phyloP scores from a whole-genome alignment of 176 grass and related monocot genomes.

The Musa acuminata region DNA sequence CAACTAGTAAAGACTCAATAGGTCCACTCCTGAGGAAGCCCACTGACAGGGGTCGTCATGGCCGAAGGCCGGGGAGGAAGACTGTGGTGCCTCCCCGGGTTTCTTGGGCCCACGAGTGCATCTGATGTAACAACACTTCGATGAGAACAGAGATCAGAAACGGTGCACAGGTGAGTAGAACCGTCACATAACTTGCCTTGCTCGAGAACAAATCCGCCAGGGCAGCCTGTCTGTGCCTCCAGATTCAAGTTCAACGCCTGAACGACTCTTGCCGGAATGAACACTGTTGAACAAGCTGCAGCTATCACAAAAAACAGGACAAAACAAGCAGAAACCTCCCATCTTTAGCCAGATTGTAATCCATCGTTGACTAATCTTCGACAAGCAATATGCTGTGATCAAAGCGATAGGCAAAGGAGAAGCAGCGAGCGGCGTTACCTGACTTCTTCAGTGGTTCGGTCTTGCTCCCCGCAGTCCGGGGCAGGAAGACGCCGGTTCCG shows the following conservation, averaged over 20 bases:
- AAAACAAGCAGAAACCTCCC: no score
- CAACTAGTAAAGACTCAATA: constrained; percentile 25
- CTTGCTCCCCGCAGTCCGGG: constrained; percentile 1
- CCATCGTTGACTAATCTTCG: no score
- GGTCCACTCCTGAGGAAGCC: constrained; percentile 30
- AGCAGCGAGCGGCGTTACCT: neutral
- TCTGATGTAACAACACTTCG: neutral
- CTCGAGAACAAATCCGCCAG: constrained; percentile 23
- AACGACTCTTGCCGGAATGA: constrained; percentile 25
- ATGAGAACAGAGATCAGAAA: neutral
- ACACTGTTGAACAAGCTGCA: constrained; percentile 26
- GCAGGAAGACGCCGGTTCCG: constrained; percentile 35
- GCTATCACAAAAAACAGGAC: neutral
- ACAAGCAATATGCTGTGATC: no score
- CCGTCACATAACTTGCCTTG: neutral
- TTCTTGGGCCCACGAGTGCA: constrained; percentile 6
- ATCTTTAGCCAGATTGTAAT: no score
- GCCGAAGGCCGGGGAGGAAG: neutral
- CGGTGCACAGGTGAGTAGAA: neutral
- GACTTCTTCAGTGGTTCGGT: constrained; percentile 11
- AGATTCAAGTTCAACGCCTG: constrained; percentile 26
- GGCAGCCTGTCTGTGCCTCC: constrained; percentile 11
- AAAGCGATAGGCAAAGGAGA: no score
- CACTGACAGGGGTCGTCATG: neutral
- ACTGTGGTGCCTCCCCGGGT: constrained; percentile 3